Conservation (phyloP, 2,329 filamentous ascomycete species). For the Penicillium sp. region DNA sequence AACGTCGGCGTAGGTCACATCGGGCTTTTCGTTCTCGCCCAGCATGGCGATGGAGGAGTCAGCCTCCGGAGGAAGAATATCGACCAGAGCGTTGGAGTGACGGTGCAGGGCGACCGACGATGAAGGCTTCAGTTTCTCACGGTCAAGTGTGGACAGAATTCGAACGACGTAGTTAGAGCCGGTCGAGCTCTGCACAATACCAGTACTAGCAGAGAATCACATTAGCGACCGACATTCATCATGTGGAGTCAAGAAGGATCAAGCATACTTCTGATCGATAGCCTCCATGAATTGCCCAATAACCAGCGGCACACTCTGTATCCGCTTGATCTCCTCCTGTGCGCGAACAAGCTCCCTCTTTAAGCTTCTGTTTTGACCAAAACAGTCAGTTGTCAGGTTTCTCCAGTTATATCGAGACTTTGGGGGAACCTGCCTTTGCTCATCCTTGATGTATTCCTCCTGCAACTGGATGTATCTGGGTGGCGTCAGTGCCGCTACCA, state of each 20-base stretch:
- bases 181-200: slow-evolving; percentile 97
- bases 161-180: slow-evolving; percentile 99
- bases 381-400: slow-evolving; percentile 15
- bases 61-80: slow-evolving; percentile 97
- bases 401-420: not conserved
- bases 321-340: slow-evolving; percentile 99
- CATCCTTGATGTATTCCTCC: slow-evolving; percentile 99
- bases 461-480: slow-evolving; percentile 89
- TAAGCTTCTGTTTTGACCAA: slow-evolving; percentile 67
- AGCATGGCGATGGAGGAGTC: slow-evolving; percentile 99
- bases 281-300: slow-evolving; percentile 99
- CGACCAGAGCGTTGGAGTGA: slow-evolving; percentile 97
- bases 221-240: not conserved
- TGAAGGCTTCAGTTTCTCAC: slow-evolving; percentile 95
- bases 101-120: slow-evolving; percentile 97
- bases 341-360: slow-evolving; percentile 96
- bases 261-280: slow-evolving; percentile 91
- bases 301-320: slow-evolving; percentile 95
- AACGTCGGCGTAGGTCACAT: slow-evolving; percentile 97
- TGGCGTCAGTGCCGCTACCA: slow-evolving; percentile 22
- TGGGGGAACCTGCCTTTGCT: slow-evolving; percentile 71
- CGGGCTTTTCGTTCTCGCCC: slow-evolving; percentile 93
- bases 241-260: not conserved
- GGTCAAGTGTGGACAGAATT: slow-evolving; percentile 96
- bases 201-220: slow-evolving; percentile 66